These are phyloP conservation scores for Saksenaea vasiformis DNA, from an alignment of 371 early-diverging fungal genomes.

Conservation along the genomic window DNA sequence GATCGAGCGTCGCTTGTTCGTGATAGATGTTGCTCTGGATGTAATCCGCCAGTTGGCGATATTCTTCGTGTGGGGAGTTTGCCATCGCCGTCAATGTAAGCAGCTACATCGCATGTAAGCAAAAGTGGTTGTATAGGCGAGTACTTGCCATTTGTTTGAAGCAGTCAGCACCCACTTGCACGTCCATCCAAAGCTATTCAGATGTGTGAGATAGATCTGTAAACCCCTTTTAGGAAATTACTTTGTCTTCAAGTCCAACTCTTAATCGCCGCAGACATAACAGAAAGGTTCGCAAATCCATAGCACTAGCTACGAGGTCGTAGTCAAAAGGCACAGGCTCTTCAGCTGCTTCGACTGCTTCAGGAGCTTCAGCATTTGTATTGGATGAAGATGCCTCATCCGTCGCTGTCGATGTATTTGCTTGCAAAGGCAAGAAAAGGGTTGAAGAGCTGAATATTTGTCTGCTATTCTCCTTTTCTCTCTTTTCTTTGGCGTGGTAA, in stretches of 20 bases:
- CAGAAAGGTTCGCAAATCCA: constrained; percentile 53
- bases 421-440: neutral
- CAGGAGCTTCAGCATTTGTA: neutral
- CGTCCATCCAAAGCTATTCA: constrained; percentile 31
- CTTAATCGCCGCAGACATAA: constrained; percentile 57
- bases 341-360: too few relatives aligned
- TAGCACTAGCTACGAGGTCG: constrained; percentile 55
- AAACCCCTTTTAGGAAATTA: neutral
- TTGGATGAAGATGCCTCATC: neutral
- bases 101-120: constrained; percentile 32
- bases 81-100: constrained; percentile 55
- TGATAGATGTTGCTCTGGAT: constrained; percentile 75
- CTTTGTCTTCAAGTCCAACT: constrained; percentile 50
- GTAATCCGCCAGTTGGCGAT: constrained; percentile 60
- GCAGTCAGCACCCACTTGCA: constrained; percentile 60
- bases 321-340: constrained; percentile 42
- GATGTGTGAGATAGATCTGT: neutral
- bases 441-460: neutral
- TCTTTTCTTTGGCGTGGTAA: constrained; percentile 3
- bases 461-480: constrained; percentile 11
- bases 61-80: constrained; percentile 49
- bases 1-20: constrained; percentile 64
- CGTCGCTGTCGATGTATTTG: neutral
- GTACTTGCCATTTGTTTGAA: constrained; percentile 60
- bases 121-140: neutral